Conservation (phyloP, 768 basidiomycete genomes). For the Cystoderma amianthinum region DNA sequence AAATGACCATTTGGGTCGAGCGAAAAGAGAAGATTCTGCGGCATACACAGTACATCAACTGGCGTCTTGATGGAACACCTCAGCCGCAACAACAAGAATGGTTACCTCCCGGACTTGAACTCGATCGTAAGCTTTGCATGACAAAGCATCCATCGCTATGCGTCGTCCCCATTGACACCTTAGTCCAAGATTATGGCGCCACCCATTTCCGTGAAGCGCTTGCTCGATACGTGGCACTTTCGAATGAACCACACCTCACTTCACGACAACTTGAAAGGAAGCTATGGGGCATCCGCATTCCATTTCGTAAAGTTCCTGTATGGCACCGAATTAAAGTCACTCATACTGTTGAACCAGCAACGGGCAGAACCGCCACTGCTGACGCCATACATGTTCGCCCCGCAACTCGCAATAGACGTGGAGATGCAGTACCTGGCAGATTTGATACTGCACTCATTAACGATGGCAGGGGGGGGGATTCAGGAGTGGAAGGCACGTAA, state of each 20-base stretch:
- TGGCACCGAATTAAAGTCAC: constrained; percentile 24
- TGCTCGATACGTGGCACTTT: constrained; percentile 13
- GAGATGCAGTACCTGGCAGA: constrained; percentile 10
- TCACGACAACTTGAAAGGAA: constrained; percentile 6
- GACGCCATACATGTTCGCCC: constrained; percentile 23
- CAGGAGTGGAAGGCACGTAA: constrained; percentile 5
- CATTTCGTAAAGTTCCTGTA: constrained; percentile 16
- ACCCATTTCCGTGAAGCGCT: constrained; percentile 15
- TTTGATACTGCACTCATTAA: constrained; percentile 22
- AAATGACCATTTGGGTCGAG: too few species aligned
- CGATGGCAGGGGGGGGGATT: background rate
- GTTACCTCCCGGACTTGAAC: too few species aligned
- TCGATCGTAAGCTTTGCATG: too few species aligned
- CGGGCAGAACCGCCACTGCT: constrained; percentile 5
- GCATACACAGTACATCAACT: too few species aligned
- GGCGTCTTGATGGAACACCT: too few species aligned
- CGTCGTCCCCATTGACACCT: constrained; percentile 9
- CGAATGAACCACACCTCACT: constrained; percentile 10
- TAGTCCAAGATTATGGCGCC: constrained; percentile 16
- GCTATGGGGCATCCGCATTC: constrained; percentile 8
- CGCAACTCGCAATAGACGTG: constrained; percentile 6
- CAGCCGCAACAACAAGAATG: too few species aligned
- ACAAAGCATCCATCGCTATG: constrained; percentile 15
- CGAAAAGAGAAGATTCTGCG: too few species aligned
- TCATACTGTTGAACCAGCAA: constrained; percentile 8